Conservation (phyloP, 306 rosid species). For the Boehmeria nivea region DNA sequence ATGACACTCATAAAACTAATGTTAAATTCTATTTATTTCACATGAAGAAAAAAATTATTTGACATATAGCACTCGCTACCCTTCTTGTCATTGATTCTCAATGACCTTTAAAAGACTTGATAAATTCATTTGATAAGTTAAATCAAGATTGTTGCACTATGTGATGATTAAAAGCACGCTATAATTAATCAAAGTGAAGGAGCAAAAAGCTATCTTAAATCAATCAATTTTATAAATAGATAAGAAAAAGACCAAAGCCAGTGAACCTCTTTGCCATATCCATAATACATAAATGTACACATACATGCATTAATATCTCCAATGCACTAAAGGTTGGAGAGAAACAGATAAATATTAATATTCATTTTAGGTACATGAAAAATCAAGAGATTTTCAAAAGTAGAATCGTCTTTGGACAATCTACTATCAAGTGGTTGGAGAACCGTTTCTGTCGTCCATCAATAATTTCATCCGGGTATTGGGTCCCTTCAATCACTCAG, state of each 20-base stretch:
- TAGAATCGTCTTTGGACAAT: neutral
- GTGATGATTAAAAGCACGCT: neutral
- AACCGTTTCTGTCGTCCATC: neutral
- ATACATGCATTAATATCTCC: neutral
- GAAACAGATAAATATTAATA: neutral
- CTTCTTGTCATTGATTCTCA: no score
- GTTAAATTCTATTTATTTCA: neutral
- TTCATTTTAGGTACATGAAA: neutral
- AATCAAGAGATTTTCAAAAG: neutral
- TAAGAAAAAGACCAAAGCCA: neutral
- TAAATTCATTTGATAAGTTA: neutral
- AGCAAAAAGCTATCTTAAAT: no score
- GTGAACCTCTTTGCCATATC: neutral
- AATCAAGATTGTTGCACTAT: neutral
- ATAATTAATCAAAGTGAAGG: neutral
- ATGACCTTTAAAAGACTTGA: neutral
- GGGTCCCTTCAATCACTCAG: constrained; percentile 16
- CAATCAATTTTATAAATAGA: no score
- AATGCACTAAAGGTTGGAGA: neutral
- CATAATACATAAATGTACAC: neutral
- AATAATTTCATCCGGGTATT: neutral
- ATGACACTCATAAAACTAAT: no score
- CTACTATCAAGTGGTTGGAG: constrained; percentile 6
- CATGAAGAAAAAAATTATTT: neutral
- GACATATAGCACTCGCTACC: no score